These are phyloP conservation scores for Globisporangium yorkense DNA, from an alignment of 352 stramenopile species.

Conservation along the genomic window DNA sequence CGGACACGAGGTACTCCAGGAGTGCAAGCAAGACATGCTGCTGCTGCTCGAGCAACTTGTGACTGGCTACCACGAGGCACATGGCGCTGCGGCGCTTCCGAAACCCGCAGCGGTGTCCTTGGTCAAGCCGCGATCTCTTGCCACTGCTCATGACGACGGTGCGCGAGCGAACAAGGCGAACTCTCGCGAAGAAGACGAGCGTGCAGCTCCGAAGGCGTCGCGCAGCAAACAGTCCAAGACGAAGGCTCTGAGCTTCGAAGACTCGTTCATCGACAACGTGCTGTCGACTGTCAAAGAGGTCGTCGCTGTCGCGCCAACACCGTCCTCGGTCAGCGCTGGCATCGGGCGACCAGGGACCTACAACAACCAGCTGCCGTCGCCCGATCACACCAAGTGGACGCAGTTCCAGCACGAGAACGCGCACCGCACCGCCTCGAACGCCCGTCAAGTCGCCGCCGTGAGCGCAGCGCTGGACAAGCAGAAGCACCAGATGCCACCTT, in stretches of 20 bases:
- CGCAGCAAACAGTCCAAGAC: not conserved
- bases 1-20: slow-evolving; percentile 93
- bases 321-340: slow-evolving; percentile 5
- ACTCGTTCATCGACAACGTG: slow-evolving; percentile 86
- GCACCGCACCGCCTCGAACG: slow-evolving; percentile 12
- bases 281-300: slow-evolving; percentile 56
- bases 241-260: slow-evolving; percentile 59
- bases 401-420: slow-evolving; percentile 32
- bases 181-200: slow-evolving; percentile 2
- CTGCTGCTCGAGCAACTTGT: slow-evolving; percentile 91
- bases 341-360: not conserved
- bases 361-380: slow-evolving; percentile 24
- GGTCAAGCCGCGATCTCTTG: not conserved
- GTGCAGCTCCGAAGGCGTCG: not conserved
- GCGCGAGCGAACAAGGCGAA: not conserved
- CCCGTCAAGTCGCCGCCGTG: not conserved
- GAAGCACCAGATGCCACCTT: slow-evolving; percentile 5
- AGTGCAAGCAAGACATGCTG: slow-evolving; percentile 84
- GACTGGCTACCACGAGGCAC: slow-evolving; percentile 90
- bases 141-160: not conserved
- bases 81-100: slow-evolving; percentile 39
- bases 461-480: not conserved
- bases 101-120: not conserved
- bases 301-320: slow-evolving; percentile 10
- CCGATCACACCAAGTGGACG: slow-evolving; percentile 33